Conservation (phyloP, 192 early-diverging fungal genomes). For the Anaeromyces robustus region DNA sequence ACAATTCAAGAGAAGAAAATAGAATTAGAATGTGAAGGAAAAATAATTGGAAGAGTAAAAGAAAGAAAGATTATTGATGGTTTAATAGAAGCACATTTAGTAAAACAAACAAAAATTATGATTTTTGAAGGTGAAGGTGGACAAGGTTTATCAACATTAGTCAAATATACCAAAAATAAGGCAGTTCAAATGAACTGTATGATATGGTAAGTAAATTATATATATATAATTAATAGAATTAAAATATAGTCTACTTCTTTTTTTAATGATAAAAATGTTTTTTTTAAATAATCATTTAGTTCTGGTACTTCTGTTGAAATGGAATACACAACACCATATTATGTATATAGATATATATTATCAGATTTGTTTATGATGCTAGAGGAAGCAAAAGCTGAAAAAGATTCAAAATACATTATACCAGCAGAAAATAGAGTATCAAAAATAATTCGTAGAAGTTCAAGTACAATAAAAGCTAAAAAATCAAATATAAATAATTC, state of each 20-base stretch:
- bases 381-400: conserved; percentile 10
- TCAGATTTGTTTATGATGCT: conserved; percentile 16
- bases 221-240: neutral
- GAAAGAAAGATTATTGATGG: conserved; percentile 18
- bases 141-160: conserved; percentile 24
- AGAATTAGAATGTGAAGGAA: neutral
- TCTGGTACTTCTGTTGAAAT: conserved; percentile 15
- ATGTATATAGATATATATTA: conserved; percentile 17
- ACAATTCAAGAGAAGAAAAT: conserved; percentile 2
- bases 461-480: neutral
- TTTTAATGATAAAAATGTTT: neutral
- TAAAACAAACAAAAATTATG: conserved; percentile 8
- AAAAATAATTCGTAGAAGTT: neutral
- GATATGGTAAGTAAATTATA: conserved; percentile 14
- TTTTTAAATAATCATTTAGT: conserved; percentile 11
- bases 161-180: conserved; percentile 16
- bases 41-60: conserved; percentile 14
- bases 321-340: conserved; percentile 26
- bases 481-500: neutral
- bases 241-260: neutral
- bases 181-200: conserved; percentile 14
- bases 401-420: conserved; percentile 2
- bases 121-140: conserved; percentile 32
- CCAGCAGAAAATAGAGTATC: neutral
- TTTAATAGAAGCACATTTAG: conserved; percentile 4